phyloP scores from a whole-genome alignment of 306 rosid species.

The Gastrolobium bilobum region DNA sequence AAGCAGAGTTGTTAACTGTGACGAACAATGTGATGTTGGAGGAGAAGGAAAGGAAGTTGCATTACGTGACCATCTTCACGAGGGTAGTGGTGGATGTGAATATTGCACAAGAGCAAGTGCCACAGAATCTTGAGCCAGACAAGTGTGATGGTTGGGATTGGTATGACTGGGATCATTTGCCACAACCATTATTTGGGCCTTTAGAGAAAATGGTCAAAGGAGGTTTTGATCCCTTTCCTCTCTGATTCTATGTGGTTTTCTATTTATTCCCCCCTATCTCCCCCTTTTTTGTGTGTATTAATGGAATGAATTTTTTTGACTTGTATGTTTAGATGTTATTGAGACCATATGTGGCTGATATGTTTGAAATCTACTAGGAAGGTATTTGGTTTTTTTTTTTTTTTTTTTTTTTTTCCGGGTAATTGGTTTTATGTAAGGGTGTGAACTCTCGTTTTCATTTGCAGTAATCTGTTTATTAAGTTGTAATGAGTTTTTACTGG shows the following conservation, averaged over 20 bases:
- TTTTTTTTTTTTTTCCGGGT: no score
- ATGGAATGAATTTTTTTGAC: background rate
- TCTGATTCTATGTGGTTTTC: background rate
- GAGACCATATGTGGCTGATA: no score
- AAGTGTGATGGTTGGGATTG: conserved; percentile 90
- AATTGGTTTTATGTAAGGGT: no score
- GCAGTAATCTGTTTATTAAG: conserved; percentile 4
- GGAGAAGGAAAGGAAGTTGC: conserved; percentile 60
- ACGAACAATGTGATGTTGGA: conserved; percentile 62
- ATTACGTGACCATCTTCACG: conserved; percentile 70
- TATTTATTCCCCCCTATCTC: background rate
- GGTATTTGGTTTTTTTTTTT: no score
- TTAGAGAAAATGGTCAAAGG: conserved; percentile 55
- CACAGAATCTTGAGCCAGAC: conserved; percentile 69
- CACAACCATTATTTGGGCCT: conserved; percentile 77
- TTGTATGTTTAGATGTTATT: no score
- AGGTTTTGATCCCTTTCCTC: conserved; percentile 72
- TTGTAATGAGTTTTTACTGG: background rate
- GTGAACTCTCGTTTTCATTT: no score
- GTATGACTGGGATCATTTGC: conserved; percentile 70
- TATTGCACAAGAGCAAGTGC: conserved; percentile 46
- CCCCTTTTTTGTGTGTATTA: background rate
- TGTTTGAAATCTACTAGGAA: no score
- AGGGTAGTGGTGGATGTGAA: conserved; percentile 53
- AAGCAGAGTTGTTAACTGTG: conserved; percentile 61